Conservation (phyloP, 2,329 filamentous ascomycete genomes). For the Botrytis fragariae region DNA sequence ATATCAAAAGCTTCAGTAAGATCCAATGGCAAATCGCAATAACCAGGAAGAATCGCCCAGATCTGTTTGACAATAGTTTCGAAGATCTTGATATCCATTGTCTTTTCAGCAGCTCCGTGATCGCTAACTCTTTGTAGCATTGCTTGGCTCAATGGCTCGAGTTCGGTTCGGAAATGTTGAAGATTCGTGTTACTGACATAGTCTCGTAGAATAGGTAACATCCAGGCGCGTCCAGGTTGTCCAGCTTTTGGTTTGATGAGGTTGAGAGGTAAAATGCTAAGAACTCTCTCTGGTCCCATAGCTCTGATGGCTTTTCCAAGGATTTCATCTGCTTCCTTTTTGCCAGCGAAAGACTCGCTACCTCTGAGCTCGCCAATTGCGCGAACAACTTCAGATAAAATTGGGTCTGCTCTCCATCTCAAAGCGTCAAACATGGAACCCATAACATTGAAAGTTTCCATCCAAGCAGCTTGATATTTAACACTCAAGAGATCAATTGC, state of each 20-base stretch:
- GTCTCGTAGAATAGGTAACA: conserved; percentile 87
- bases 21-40: conserved; percentile 89
- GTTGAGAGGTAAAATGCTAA: conserved; percentile 82
- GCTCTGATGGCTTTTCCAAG: conserved; percentile 83
- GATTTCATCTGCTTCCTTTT: conserved; percentile 91
- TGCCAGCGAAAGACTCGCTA: conserved; percentile 85
- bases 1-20: conserved; percentile 76
- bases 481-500: conserved; percentile 76
- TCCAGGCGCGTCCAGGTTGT: conserved; percentile 86
- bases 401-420: conserved; percentile 79
- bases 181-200: conserved; percentile 86
- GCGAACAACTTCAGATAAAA: conserved; percentile 71
- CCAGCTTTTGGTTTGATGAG: conserved; percentile 72
- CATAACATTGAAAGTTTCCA: conserved; percentile 88
- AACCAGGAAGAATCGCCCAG: conserved; percentile 90
- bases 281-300: conserved; percentile 83
- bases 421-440: conserved; percentile 83
- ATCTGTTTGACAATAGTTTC: conserved; percentile 95
- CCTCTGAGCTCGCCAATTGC: conserved; percentile 82
- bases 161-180: conserved; percentile 77
- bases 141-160: conserved; percentile 83
- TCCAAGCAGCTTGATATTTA: conserved; percentile 91
- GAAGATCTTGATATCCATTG: conserved; percentile 95
- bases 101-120: conserved; percentile 79
- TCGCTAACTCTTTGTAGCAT: conserved; percentile 89